Conservation (phyloP, 2,329 filamentous ascomycete species). For the Ophiostoma ulmi region DNA sequence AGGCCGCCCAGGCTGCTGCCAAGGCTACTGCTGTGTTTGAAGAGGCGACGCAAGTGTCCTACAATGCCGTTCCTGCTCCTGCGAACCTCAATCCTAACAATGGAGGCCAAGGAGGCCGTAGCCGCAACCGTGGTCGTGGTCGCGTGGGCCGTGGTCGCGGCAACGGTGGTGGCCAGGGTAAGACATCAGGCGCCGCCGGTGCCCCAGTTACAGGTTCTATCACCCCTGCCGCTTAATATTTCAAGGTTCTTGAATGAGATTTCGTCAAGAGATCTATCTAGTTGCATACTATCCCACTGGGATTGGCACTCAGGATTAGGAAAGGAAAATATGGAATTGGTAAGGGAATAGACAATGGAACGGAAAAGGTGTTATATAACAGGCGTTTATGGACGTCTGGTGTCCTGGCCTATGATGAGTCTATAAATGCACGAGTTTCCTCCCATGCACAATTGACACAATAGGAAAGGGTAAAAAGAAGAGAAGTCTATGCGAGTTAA, state of each 20-base stretch:
- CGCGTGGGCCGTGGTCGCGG: slow-evolving; percentile 38
- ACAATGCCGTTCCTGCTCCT: slow-evolving; percentile 58
- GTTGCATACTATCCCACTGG: background rate
- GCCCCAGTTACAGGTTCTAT: background rate
- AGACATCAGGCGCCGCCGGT: background rate
- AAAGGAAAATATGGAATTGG: slow-evolving; percentile 10
- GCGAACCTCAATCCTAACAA: slow-evolving; percentile 47
- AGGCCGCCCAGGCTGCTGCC: background rate
- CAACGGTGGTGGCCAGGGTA: slow-evolving; percentile 29
- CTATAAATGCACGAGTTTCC: background rate
- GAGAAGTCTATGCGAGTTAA: background rate
- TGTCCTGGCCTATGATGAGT: background rate
- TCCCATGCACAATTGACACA: background rate
- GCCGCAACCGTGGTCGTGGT: slow-evolving; percentile 38
- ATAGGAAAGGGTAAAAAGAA: background rate
- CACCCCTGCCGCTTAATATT: background rate
- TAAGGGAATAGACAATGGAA: background rate
- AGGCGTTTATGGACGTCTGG: background rate
- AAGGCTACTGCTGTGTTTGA: slow-evolving; percentile 27
- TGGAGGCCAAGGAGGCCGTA: slow-evolving; percentile 38
- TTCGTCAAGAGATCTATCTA: background rate
- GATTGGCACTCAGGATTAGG: background rate
- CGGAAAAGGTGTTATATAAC: background rate
- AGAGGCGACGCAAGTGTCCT: slow-evolving; percentile 37
- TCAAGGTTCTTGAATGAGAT: background rate